These are phyloP conservation scores for Penicillium sp. DNA, from an alignment of 2,329 filamentous ascomycete species.

Conservation along the genomic window DNA sequence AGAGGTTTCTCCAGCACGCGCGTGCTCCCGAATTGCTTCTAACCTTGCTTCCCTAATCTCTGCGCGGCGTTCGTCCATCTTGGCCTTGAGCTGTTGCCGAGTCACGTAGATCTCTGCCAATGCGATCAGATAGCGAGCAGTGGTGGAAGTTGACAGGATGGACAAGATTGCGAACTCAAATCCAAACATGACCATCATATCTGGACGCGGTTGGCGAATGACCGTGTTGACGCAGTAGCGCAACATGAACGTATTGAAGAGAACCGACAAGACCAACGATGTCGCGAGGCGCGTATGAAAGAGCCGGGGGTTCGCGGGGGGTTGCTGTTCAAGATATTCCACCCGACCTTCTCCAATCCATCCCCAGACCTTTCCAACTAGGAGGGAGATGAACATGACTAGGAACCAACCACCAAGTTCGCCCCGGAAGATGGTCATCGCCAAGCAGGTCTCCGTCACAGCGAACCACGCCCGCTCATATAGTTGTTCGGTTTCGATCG, in stretches of 20 bases:
- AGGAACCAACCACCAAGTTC: constrained; percentile 94
- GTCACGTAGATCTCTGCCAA: constrained; percentile 77
- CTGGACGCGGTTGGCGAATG: constrained; percentile 83
- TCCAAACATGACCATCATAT: constrained; percentile 99
- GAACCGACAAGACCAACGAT: constrained; percentile 76
- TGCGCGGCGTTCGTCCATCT: constrained; percentile 68
- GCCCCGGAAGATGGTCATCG: constrained; percentile 97
- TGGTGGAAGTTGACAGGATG: constrained; percentile 79
- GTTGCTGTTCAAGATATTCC: constrained; percentile 93
- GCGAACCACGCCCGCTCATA: constrained; percentile 99
- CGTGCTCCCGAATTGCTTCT: constrained; percentile 48
- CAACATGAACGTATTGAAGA: constrained; percentile 78
- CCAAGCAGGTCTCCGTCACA: constrained; percentile 92
- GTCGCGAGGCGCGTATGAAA: constrained; percentile 83
- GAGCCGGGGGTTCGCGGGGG: constrained; percentile 81
- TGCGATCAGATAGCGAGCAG: constrained; percentile 76
- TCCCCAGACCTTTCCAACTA: constrained; percentile 96
- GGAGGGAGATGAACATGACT: constrained; percentile 90
- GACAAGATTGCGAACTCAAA: constrained; percentile 93
- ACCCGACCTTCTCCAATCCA: constrained; percentile 97
- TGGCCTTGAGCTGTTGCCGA: constrained; percentile 71
- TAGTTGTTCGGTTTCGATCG: constrained; percentile 94
- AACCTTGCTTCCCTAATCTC: constrained; percentile 64
- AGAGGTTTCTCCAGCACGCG: constrained; percentile 41
- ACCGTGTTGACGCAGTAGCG: constrained; percentile 81